phyloP scores from a whole-genome alignment of 306 rosid genomes.

The Gastrolobium villosum region DNA sequence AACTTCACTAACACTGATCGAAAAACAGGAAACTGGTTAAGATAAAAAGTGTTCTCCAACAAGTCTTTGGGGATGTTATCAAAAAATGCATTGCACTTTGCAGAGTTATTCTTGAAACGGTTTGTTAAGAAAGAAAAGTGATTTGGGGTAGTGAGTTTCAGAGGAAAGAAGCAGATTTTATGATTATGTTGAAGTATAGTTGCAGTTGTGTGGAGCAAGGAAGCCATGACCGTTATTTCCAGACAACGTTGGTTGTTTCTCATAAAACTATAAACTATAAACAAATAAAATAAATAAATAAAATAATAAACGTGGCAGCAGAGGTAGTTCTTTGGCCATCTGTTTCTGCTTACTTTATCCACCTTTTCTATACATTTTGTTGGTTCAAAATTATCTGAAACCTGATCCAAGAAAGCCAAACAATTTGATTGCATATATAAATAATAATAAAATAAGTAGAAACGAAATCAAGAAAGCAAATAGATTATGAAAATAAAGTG shows the following conservation, averaged over 20 bases:
- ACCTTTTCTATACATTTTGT: conserved; percentile 32
- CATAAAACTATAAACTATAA: neutral
- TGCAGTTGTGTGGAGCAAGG: conserved; percentile 63
- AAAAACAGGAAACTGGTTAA: conserved; percentile 67
- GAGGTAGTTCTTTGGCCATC: conserved; percentile 59
- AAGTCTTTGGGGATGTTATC: conserved; percentile 56
- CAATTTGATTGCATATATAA: neutral
- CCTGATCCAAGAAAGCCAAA: conserved; percentile 26
- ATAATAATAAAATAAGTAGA: neutral
- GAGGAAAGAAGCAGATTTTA: conserved; percentile 47
- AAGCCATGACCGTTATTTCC: conserved; percentile 60
- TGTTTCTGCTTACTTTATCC: conserved; percentile 60
- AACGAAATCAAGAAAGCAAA: too few species aligned
- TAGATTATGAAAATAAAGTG: too few species aligned
- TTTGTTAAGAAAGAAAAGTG: conserved; percentile 54
- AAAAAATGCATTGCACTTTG: conserved; percentile 65
- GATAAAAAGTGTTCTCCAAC: conserved; percentile 51
- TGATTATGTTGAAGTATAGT: conserved; percentile 60
- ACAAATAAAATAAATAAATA: neutral
- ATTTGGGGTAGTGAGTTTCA: conserved; percentile 49
- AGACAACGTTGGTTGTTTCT: conserved; percentile 30
- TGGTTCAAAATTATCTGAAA: conserved; percentile 41
- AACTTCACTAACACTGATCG: conserved; percentile 66
- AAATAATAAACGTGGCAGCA: conserved; percentile 42
- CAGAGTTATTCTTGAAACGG: conserved; percentile 48